These are phyloP conservation scores for Ambrosiella beaveri DNA, from an alignment of 2,329 filamentous ascomycete species.

Conservation along the genomic window DNA sequence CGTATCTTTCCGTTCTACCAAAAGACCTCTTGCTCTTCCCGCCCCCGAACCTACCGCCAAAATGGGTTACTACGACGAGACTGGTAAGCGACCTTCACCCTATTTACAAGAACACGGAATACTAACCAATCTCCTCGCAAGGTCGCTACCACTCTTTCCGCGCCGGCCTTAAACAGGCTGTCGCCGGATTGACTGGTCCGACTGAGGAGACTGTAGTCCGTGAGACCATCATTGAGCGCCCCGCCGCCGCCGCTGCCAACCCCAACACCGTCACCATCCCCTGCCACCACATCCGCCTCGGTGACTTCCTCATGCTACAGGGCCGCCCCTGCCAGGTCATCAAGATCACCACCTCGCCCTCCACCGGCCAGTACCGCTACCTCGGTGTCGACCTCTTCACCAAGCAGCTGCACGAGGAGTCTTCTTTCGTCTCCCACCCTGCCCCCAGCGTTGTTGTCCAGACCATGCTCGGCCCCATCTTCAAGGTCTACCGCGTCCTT, in stretches of 20 bases:
- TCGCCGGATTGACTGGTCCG: constrained; percentile 35
- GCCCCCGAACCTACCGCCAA: constrained; percentile 21
- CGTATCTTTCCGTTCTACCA: constrained; percentile 5
- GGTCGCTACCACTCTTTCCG: constrained; percentile 44
- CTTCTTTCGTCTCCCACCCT: constrained; percentile 91
- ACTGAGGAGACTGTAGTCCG: constrained; percentile 28
- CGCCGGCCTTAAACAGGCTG: constrained; percentile 37
- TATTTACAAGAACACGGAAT: neutral
- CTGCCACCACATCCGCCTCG: constrained; percentile 98
- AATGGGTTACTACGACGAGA: constrained; percentile 51
- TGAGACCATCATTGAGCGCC: constrained; percentile 22
- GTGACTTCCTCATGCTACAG: constrained; percentile 97
- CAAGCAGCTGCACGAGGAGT: constrained; percentile 98
- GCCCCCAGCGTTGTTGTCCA: constrained; percentile 92
- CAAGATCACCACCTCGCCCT: constrained; percentile 93
- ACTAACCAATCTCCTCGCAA: constrained; percentile 18
- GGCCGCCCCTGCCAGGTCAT: constrained; percentile 99
- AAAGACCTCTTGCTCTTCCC: constrained; percentile 14
- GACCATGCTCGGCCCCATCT: constrained; percentile 97
- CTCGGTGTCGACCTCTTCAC: constrained; percentile 99
- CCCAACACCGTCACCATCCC: constrained; percentile 93
- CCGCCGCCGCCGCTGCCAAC: constrained; percentile 19
- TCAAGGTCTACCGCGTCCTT: constrained; percentile 99
- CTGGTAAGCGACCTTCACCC: constrained; percentile 28
- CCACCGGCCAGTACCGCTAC: constrained; percentile 99